Percentiles rank a stretch among this genome's conserved stretches.
phyloP scores from a whole-genome alignment of 2,329 filamentous ascomycete genomes.

The Aspergillus udagawae region DNA sequence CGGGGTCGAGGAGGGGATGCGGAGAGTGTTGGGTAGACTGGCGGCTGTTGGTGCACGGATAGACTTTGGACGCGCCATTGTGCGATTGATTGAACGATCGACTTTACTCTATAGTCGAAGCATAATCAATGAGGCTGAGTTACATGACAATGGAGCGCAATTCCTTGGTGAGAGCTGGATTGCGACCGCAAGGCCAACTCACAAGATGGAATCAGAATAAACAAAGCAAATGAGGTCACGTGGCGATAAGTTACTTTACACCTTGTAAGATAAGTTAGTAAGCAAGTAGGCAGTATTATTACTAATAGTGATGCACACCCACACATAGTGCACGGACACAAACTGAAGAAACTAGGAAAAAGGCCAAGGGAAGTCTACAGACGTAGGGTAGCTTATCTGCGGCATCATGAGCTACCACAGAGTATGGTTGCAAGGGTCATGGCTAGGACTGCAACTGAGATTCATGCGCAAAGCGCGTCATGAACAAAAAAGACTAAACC shows the following conservation, averaged over 20 bases:
- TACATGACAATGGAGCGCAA: neutral
- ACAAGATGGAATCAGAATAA: neutral
- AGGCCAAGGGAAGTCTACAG: too few species aligned
- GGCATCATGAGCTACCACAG: too few species aligned
- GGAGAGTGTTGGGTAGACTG: conserved; percentile 66
- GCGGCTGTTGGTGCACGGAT: conserved; percentile 62
- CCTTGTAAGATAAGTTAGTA: too few species aligned
- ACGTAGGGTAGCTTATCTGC: too few species aligned
- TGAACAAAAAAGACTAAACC: too few species aligned
- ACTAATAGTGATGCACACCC: too few species aligned
- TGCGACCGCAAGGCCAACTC: neutral
- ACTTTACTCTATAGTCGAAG: neutral
- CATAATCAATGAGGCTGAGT: neutral
- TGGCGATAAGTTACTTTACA: neutral
- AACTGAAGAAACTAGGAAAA: too few species aligned
- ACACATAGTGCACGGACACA: too few species aligned
- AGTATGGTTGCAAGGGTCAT: too few species aligned
- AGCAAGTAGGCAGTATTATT: too few species aligned
- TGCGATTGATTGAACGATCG: neutral
- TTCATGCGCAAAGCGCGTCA: too few species aligned
- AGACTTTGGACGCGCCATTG: conserved; percentile 31
- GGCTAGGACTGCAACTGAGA: too few species aligned
- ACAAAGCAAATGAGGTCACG: neutral
- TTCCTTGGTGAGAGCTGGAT: neutral
- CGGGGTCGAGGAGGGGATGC: conserved; percentile 62